Percentiles rank a stretch among this genome's conserved stretches.
Conservation (phyloP, 306 rosid genomes). For the Lathyrus sativus region DNA sequence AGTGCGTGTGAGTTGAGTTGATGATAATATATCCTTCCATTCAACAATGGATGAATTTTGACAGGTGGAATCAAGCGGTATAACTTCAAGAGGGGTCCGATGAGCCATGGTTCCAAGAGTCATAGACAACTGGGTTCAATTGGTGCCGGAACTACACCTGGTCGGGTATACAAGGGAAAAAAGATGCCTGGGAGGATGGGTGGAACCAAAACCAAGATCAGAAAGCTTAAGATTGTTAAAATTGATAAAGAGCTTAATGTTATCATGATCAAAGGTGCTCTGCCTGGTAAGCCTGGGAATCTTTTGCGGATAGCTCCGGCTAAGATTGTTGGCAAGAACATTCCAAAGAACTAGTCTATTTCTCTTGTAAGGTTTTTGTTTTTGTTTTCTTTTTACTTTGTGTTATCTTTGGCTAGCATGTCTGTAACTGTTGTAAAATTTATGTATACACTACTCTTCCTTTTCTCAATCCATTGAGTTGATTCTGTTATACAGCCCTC, state of each 20-base stretch:
- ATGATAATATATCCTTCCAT: neutral
- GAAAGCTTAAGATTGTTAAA: conserved; percentile 94
- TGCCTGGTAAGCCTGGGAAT: conserved; percentile 97
- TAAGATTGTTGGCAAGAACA: conserved; percentile 92
- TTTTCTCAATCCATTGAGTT: neutral
- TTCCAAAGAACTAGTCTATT: conserved; percentile 65
- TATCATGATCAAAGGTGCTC: conserved; percentile 87
- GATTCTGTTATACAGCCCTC: neutral
- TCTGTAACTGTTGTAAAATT: conserved; percentile 7
- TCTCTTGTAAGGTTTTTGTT: neutral
- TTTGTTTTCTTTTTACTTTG: neutral
- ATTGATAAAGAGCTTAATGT: conserved; percentile 86
- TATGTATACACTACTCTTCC: conserved; percentile 3
- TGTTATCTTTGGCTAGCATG: neutral
- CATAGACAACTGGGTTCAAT: conserved; percentile 91
- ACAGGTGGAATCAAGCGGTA: conserved; percentile 89
- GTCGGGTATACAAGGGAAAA: conserved; percentile 86
- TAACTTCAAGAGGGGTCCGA: conserved; percentile 80
- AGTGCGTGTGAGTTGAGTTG: neutral
- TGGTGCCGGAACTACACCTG: conserved; percentile 97
- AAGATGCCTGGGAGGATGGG: conserved; percentile 99
- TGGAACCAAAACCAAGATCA: conserved; percentile 81
- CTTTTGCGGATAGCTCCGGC: conserved; percentile 90
- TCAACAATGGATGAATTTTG: neutral
- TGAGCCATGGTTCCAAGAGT: conserved; percentile 96